A percentile compares a stretch with the other conserved stretches of the same genome.
phyloP scores from a whole-genome alignment of 306 rosid genomes.

The Fragaria nilgerrensis region DNA sequence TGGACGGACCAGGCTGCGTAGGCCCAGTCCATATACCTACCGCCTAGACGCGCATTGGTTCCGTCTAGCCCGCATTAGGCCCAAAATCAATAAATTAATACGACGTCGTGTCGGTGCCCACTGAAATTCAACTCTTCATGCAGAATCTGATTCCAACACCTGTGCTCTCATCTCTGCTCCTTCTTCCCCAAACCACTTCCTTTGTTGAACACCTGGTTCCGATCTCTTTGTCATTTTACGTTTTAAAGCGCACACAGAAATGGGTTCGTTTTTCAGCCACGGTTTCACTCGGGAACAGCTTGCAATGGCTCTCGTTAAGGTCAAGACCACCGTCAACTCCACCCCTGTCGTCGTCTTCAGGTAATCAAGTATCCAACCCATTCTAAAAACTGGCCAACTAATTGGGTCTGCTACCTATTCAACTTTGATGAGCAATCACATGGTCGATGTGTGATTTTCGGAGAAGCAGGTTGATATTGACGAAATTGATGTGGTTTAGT shows the following conservation, averaged over 20 bases:
- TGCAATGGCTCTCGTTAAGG: constrained; percentile 42
- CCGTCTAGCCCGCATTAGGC: too few species aligned
- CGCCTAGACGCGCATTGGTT: too few species aligned
- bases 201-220: background rate
- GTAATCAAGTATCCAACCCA: constrained; percentile 10
- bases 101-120: too few species aligned
- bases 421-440: background rate
- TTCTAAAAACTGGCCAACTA: background rate
- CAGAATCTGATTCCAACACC: constrained; percentile 19
- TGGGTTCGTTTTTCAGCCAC: constrained; percentile 41
- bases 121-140: background rate
- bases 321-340: constrained; percentile 38
- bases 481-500: background rate
- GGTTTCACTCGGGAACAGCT: constrained; percentile 28
- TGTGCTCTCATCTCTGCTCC: background rate
- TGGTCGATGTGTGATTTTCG: background rate
- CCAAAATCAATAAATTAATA: too few species aligned
- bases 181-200: background rate
- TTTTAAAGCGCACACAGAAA: background rate
- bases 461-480: background rate
- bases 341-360: constrained; percentile 48
- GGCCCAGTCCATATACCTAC: too few species aligned
- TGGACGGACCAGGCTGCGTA: too few species aligned
- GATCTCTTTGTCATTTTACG: background rate
- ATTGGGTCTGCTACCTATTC: background rate